A percentile compares a stretch with the other conserved stretches of the same genome.
Conservation (phyloP, 2,329 filamentous ascomycete species). For the Tolypocladium tundrense region DNA sequence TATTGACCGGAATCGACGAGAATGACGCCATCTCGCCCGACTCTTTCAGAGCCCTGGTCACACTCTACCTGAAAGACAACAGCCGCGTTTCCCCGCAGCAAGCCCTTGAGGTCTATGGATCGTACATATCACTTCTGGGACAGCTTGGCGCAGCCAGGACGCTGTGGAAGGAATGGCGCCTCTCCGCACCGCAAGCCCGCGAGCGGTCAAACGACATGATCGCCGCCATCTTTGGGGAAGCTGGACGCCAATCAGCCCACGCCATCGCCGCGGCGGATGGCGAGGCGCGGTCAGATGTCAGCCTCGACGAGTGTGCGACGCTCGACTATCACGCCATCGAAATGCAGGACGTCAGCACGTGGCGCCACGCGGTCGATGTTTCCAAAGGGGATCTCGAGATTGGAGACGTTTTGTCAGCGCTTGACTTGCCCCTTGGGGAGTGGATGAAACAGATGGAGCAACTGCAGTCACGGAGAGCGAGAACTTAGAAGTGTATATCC, state of each 20-base stretch:
- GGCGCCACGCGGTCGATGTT: neutral
- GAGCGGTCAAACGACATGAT: neutral
- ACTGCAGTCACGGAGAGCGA: neutral
- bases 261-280: conserved; percentile 2
- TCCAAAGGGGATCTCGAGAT: neutral
- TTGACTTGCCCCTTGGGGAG: conserved; percentile 4
- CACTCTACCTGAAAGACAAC: conserved; percentile 4
- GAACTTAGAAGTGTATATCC: neutral
- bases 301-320: conserved; percentile 8
- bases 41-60: conserved; percentile 14
- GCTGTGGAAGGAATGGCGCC: conserved; percentile 19
- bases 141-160: conserved; percentile 19
- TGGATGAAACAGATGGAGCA: conserved; percentile 1
- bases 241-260: conserved; percentile 3
- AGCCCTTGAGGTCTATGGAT: conserved; percentile 10
- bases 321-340: conserved; percentile 11
- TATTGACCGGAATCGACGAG: conserved; percentile 19
- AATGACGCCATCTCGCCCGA: conserved; percentile 7
- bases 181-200: conserved; percentile 1
- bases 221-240: conserved; percentile 2
- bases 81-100: neutral
- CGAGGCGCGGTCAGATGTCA: neutral
- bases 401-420: neutral
- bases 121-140: conserved; percentile 18
- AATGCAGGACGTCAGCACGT: conserved; percentile 2